Base-by-base conservation (phyloP, 371 early-diverging fungal species). In the Cokeromyces recurvatus region DNA sequence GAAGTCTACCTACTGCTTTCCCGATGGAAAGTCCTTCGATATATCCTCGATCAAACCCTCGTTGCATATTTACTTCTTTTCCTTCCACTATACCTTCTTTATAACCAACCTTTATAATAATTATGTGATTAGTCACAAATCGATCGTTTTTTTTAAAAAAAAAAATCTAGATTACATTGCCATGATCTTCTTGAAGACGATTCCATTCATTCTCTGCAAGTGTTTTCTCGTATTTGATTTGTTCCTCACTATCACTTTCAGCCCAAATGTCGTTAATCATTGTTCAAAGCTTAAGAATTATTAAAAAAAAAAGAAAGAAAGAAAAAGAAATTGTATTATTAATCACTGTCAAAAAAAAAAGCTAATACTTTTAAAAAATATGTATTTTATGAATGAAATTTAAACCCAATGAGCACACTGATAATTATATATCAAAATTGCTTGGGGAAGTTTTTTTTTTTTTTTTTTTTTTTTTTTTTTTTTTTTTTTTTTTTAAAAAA, bases 51-150 rank as follows among this genome's bases (percentile, higher is more conserved):
- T 85, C 76, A 54, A 85, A 85, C 0, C 85, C 85, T 37, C 62
- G 39, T 47, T 85, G 85, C 62, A 85, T 64, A n/a, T 67, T 62
- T 3, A 62, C 57, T 44, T 82, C 80, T 51, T 85, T 82, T 38
- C 79, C 83, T 55, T 79, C 83, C 3, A 72, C 53, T 36, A 82
- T 74, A 19, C 85, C 85, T 46, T 79, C 83, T 42, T 77, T 78
- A 50, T 82, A 85, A 1, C 85, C 85, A 25, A 66, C 64, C 84
- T 84, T 34, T 25, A 19, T 4, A 23, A 22, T 6, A 41, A 20
- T n/a, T n/a, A n/a, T n/a, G n/a, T n/a, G n/a, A n/a, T n/a, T n/a
- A n/a, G n/a, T n/a, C n/a, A n/a, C n/a, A n/a, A n/a, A n/a, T n/a
- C 32, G 8, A 27, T 53, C 16, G 25, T 10, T 17, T 16, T 22